Evolutionary conservation across 441 rosid species (phyloP), one percentile per base, ranked within the genome.

Genomic region (Pelargonium citronellum): DNA sequence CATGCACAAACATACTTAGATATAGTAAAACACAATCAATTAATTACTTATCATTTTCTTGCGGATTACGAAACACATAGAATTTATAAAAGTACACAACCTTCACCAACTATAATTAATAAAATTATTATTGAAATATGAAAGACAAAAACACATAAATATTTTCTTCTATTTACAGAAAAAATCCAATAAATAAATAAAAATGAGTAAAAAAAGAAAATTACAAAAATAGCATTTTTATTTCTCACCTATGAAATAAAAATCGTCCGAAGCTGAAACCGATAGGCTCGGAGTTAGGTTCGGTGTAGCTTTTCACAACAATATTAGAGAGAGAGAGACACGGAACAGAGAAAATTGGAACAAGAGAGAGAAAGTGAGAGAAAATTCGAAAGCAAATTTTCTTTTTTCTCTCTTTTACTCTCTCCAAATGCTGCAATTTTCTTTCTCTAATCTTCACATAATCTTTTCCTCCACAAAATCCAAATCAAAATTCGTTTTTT

Each of bases 221-320:
- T 63, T 55, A 49, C 62, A 71, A 82, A 82, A 77, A 78, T 78
- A 79, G 84, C 68, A 79, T 72, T 43, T 67, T 53, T 67, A 68
- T 80, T 72, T 73, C 1, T 27, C 30, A 27, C 30, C 30, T 27
- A 27, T 73, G 39, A 80, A 34, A 34, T 4, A 73, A 68, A 67
- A 71, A 79, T 82, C 70, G 78, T 67, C 64, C 39, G 39, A 34
- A 34, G 39, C 39, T 34, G 39, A 34, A 5, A 34, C 39, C 39
- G 39, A 0, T 34, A 83, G 83, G 84, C 61, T 79, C 83, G 95
- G 91, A 85, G 80, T 53, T 79, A 86, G 92, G 84, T 77, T 87
- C 78, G 90, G 90, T 67, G 67, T 43, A 68, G 80, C 82, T 80
- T 80, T 79, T 77, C 80, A 69, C 84, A 80, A 80, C 83, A 73